These are phyloP conservation scores for Kluyveromyces siamensis DNA, from an alignment of 805 yeast species.

Conservation along the genomic window DNA sequence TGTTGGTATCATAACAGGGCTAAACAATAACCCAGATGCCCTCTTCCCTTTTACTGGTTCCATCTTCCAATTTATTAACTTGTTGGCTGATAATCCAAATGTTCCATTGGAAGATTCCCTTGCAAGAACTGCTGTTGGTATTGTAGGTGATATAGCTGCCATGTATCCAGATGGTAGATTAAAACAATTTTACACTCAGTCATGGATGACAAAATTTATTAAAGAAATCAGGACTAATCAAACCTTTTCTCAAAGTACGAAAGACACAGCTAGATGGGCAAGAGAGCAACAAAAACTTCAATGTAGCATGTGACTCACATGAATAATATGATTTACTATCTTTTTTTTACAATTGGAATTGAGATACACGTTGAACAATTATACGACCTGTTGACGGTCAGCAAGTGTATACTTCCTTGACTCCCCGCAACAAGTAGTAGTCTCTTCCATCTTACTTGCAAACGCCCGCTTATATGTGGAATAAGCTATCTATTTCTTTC, in stretches of 20 bases:
- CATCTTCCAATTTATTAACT: constrained; percentile 60
- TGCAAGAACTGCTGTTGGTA: constrained; percentile 77
- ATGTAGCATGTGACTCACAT: constrained; percentile 13
- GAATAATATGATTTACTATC: too few relatives aligned
- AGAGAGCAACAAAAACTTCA: constrained; percentile 50
- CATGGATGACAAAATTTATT: constrained; percentile 74
- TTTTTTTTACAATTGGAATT: too few relatives aligned
- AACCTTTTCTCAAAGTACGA: constrained; percentile 54
- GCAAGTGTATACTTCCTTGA: too few relatives aligned
- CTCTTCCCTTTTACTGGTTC: constrained; percentile 57
- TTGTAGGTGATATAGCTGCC: constrained; percentile 86
- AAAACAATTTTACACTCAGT: constrained; percentile 54
- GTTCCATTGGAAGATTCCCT: constrained; percentile 59
- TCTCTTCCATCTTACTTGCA: background rate
- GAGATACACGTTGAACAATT: too few relatives aligned
- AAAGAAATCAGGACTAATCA: constrained; percentile 60
- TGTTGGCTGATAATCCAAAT: constrained; percentile 49
- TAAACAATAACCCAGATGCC: constrained; percentile 57
- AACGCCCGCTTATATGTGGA: background rate
- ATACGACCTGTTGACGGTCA: too few relatives aligned
- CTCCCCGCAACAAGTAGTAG: background rate
- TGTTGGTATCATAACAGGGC: constrained; percentile 92
- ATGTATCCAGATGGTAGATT: constrained; percentile 76
- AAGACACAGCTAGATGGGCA: constrained; percentile 97
- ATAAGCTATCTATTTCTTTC: background rate